Evolutionary conservation across 176 grass and related monocot genomes (phyloP).

Genomic region (Tillandsia leiboldiana): DNA sequence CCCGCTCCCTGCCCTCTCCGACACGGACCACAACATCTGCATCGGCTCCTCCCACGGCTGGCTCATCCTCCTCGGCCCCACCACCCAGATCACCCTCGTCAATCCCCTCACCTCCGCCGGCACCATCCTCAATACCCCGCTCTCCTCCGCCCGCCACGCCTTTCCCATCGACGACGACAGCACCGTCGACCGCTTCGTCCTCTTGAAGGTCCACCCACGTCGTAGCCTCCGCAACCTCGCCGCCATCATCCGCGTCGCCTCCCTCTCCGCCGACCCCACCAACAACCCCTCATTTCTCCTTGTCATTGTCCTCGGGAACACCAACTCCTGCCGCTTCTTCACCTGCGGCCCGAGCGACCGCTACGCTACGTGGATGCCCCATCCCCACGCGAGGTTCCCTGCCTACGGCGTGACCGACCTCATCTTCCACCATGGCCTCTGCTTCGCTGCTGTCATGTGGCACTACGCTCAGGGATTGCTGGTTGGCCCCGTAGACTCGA

Average conservation of each 20-base stretch:
- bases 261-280: background rate
- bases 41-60: background rate
- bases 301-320: background rate
- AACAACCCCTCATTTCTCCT: background rate
- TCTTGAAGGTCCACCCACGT: background rate
- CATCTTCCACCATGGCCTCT: background rate
- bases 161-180: background rate
- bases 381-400: background rate
- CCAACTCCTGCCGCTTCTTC: background rate
- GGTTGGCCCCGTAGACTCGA: background rate
- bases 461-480: too few species aligned
- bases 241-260: background rate
- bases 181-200: background rate
- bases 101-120: background rate
- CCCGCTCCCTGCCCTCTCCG: background rate
- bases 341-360: background rate
- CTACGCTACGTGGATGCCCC: background rate
- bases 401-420: background rate
- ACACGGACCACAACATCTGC: background rate
- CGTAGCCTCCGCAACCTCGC: background rate
- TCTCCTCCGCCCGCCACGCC: background rate
- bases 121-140: background rate
- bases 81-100: background rate
- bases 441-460: background rate
- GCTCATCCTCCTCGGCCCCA: background rate